phyloP scores from a whole-genome alignment of 2,329 filamentous ascomycete species.

The Fusarium pininemorale region DNA sequence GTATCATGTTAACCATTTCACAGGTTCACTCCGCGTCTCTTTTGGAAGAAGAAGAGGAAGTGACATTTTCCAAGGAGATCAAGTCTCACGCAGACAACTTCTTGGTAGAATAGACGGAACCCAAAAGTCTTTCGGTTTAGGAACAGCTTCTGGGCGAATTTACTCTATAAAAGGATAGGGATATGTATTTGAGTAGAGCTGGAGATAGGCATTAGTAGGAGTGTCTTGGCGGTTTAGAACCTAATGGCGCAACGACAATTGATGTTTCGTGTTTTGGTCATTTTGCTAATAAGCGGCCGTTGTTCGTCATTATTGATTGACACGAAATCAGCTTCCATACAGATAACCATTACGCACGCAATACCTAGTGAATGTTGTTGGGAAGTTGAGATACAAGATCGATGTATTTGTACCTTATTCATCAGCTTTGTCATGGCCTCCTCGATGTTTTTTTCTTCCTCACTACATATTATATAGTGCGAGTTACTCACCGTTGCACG shows the following conservation, averaged over 20 bases:
- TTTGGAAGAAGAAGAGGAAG: slow-evolving; percentile 78
- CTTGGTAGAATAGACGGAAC: slow-evolving; percentile 70
- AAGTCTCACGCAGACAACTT: slow-evolving; percentile 81
- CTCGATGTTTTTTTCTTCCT: too few relatives aligned
- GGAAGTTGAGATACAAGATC: background rate
- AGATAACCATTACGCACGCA: background rate
- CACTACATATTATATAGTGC: background rate
- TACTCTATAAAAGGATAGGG: slow-evolving; percentile 38
- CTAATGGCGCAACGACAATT: slow-evolving; percentile 45
- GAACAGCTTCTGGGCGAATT: slow-evolving; percentile 27
- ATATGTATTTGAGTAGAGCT: slow-evolving; percentile 31
- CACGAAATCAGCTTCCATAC: background rate
- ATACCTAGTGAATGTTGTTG: background rate
- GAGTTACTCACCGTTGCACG: background rate
- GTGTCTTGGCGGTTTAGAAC: slow-evolving; percentile 41
- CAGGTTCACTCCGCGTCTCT: slow-evolving; percentile 74
- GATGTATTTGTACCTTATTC: background rate
- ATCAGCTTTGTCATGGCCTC: background rate
- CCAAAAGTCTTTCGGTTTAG: slow-evolving; percentile 32
- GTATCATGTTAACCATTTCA: slow-evolving; percentile 12
- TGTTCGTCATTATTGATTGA: background rate
- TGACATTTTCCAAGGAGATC: slow-evolving; percentile 84
- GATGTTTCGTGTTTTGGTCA: slow-evolving; percentile 32
- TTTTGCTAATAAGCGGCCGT: background rate
- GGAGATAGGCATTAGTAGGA: slow-evolving; percentile 35